These are phyloP conservation scores for Onygenales sp. DNA, from an alignment of 2,329 filamentous ascomycete genomes.

Conservation along the genomic window DNA sequence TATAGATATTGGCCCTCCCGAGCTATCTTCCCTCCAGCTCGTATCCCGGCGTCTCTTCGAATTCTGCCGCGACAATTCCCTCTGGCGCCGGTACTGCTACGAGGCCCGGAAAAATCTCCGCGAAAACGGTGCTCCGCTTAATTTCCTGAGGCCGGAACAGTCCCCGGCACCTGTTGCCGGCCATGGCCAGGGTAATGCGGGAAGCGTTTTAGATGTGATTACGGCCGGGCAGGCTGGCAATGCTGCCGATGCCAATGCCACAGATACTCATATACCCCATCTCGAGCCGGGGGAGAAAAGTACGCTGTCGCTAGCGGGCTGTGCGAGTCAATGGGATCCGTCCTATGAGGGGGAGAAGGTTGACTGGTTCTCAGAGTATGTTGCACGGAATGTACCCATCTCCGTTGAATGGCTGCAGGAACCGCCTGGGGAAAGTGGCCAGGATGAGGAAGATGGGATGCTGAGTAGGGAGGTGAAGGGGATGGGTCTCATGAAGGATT, in stretches of 20 bases:
- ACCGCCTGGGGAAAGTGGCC: constrained; percentile 27
- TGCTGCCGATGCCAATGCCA: background rate
- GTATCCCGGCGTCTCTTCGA: constrained; percentile 57
- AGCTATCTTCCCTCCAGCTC: constrained; percentile 59
- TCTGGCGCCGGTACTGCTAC: constrained; percentile 72
- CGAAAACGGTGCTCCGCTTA: background rate
- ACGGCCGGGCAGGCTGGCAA: background rate
- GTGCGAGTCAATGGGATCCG: constrained; percentile 68
- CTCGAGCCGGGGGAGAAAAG: no score
- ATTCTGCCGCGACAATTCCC: constrained; percentile 61
- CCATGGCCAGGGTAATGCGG: background rate
- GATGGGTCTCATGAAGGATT: constrained; percentile 55
- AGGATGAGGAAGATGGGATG: constrained; percentile 25
- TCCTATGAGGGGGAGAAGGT: constrained; percentile 61
- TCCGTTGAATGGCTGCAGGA: constrained; percentile 67
- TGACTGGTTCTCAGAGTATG: constrained; percentile 83
- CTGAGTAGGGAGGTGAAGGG: constrained; percentile 59
- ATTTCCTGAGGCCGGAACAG: background rate
- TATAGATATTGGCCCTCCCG: constrained; percentile 51
- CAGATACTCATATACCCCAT: background rate
- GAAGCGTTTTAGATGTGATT: background rate
- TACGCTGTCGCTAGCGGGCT: background rate
- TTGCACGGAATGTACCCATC: constrained; percentile 69
- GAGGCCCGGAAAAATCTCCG: constrained; percentile 24
- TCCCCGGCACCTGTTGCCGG: background rate